Percentiles rank a stretch among this genome's conserved stretches.
phyloP scores from a whole-genome alignment of 345 rosid species.

The Boechera retrofracta region DNA sequence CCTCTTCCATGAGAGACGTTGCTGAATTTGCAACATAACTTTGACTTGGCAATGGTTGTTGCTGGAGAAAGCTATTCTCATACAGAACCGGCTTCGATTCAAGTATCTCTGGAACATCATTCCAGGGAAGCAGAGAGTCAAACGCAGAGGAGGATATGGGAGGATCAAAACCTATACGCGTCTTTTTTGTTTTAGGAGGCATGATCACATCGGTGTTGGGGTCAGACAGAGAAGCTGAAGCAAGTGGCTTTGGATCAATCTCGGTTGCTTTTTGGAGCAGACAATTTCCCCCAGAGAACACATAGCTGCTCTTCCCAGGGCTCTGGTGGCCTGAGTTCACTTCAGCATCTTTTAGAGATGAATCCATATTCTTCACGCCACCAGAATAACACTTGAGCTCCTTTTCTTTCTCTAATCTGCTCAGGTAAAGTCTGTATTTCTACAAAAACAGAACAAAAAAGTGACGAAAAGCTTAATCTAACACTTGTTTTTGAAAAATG shows the following conservation, averaged over 20 bases:
- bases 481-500: neutral
- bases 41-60: slow-evolving; percentile 47
- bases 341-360: slow-evolving; percentile 54
- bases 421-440: slow-evolving; percentile 95
- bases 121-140: slow-evolving; percentile 59
- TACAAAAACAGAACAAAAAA: slow-evolving; percentile 47
- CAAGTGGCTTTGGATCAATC: slow-evolving; percentile 50
- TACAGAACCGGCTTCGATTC: slow-evolving; percentile 55
- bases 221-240: slow-evolving; percentile 52
- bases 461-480: slow-evolving; percentile 18
- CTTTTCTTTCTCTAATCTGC: slow-evolving; percentile 76
- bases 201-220: slow-evolving; percentile 45
- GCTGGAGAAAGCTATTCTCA: slow-evolving; percentile 55
- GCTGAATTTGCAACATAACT: slow-evolving; percentile 40
- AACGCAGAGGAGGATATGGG: slow-evolving; percentile 51
- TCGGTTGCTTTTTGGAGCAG: slow-evolving; percentile 54
- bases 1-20: slow-evolving; percentile 42
- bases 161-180: slow-evolving; percentile 52
- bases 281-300: slow-evolving; percentile 50
- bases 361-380: slow-evolving; percentile 66
- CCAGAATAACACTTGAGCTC: slow-evolving; percentile 53
- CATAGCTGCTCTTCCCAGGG: slow-evolving; percentile 47
- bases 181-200: slow-evolving; percentile 48
- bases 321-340: slow-evolving; percentile 51
- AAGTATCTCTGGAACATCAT: slow-evolving; percentile 56